These are phyloP conservation scores for Geotrichum histeridarum DNA, from an alignment of 1,139 yeast genomes.

Conservation along the genomic window DNA sequence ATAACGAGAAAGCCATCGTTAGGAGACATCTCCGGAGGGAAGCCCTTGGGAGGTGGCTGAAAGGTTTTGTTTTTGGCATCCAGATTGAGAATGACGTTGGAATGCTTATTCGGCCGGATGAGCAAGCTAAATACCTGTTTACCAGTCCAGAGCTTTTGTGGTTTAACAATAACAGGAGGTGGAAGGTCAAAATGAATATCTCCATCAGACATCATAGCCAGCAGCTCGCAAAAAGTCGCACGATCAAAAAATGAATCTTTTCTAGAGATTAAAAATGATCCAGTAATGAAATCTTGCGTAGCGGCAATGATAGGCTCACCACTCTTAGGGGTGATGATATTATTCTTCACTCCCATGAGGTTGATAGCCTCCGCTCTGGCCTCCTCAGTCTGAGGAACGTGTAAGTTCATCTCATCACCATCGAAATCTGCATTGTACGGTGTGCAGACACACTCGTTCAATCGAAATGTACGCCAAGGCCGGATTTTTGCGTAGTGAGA, in stretches of 20 bases:
- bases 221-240: conserved; percentile 72
- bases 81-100: conserved; percentile 79
- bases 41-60: conserved; percentile 60
- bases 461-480: conserved; percentile 96
- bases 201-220: conserved; percentile 97
- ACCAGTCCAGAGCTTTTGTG: conserved; percentile 91
- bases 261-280: conserved; percentile 85
- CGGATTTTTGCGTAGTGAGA: conserved; percentile 94
- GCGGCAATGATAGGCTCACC: conserved; percentile 99
- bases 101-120: conserved; percentile 71
- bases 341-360: conserved; percentile 96
- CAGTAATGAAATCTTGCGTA: conserved; percentile 97
- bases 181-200: conserved; percentile 83
- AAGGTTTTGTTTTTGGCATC: conserved; percentile 94
- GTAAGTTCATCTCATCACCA: conserved; percentile 99
- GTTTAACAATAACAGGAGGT: conserved; percentile 90
- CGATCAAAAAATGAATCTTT: conserved; percentile 91
- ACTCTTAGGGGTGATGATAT: conserved; percentile 88
- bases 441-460: conserved; percentile 98
- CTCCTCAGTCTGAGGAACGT: conserved; percentile 98
- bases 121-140: conserved; percentile 87
- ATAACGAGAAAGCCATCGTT: conserved; percentile 92
- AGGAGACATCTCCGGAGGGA: conserved; percentile 92
- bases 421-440: conserved; percentile 99
- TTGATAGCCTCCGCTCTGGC: conserved; percentile 97